These are phyloP conservation scores for Naumovozyma dairenensis DNA, from an alignment of 805 yeast genomes.

Conservation along the genomic window DNA sequence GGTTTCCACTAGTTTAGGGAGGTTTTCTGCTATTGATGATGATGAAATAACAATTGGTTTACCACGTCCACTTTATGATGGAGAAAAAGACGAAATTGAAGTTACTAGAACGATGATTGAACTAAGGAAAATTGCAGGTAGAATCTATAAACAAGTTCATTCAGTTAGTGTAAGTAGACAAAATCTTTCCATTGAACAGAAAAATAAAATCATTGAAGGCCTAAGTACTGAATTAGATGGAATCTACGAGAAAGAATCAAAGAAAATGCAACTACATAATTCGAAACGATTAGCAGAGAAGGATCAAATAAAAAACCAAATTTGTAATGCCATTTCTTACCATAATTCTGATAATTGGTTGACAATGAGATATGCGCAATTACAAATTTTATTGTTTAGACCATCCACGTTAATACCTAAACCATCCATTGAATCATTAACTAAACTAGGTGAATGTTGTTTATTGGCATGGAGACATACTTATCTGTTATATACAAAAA, in stretches of 20 bases:
- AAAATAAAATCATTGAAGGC: slow-evolving; percentile 24
- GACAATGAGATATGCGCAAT: slow-evolving; percentile 36
- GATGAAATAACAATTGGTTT: slow-evolving; percentile 39
- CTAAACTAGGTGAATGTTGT: slow-evolving; percentile 37
- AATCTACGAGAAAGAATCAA: slow-evolving; percentile 19
- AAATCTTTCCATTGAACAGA: slow-evolving; percentile 26
- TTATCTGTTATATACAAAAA: slow-evolving; percentile 36
- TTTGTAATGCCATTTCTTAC: slow-evolving; percentile 21
- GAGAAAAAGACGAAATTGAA: slow-evolving; percentile 33
- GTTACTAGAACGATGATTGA: slow-evolving; percentile 35
- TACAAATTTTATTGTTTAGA: slow-evolving; percentile 38
- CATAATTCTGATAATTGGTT: slow-evolving; percentile 30
- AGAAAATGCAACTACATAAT: slow-evolving; percentile 16
- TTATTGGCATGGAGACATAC: slow-evolving; percentile 38
- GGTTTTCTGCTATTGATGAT: slow-evolving; percentile 40
- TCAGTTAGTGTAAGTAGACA: slow-evolving; percentile 33
- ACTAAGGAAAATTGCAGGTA: slow-evolving; percentile 39
- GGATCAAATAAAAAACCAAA: not conserved
- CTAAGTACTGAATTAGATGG: slow-evolving; percentile 30
- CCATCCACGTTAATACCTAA: slow-evolving; percentile 41
- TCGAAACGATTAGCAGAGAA: slow-evolving; percentile 6
- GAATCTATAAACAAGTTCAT: slow-evolving; percentile 37
- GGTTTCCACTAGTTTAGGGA: slow-evolving; percentile 39
- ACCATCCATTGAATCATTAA: slow-evolving; percentile 33
- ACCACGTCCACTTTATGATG: slow-evolving; percentile 33